phyloP scores from a whole-genome alignment of 768 basidiomycete species.

The Clitopilus passeckerianus region DNA sequence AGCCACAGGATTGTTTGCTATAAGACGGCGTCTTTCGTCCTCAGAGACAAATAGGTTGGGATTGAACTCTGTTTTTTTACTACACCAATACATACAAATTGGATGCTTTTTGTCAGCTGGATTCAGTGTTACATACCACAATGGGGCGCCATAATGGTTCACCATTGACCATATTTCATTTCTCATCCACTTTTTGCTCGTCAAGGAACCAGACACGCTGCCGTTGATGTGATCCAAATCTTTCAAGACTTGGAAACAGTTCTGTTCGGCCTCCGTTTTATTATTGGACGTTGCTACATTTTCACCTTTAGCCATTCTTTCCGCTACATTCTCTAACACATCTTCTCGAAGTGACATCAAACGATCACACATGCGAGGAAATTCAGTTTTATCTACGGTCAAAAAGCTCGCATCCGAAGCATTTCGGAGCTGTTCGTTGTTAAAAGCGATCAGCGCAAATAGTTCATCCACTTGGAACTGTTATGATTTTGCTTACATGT shows the following conservation, averaged over 20 bases:
- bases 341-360: too few species aligned
- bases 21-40: conserved; percentile 8
- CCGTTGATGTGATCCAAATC: conserved; percentile 21
- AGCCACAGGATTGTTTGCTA: conserved; percentile 22
- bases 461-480: too few species aligned
- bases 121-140: conserved; percentile 24
- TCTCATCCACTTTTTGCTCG: conserved; percentile 17
- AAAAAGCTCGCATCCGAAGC: too few species aligned
- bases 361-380: too few species aligned
- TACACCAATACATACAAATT: conserved; percentile 17
- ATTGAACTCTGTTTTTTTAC: conserved; percentile 9
- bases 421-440: too few species aligned
- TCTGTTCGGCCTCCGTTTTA: conserved; percentile 14
- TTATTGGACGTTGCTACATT: too few species aligned
- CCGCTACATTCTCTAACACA: too few species aligned
- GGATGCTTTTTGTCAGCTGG: conserved; percentile 22
- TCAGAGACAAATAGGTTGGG: conserved; percentile 3
- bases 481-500: too few species aligned
- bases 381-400: too few species aligned
- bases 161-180: conserved; percentile 26
- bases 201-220: conserved; percentile 15
- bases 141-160: conserved; percentile 14
- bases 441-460: too few species aligned
- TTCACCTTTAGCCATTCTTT: too few species aligned
- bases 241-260: conserved; percentile 18